Percentiles rank a stretch among this genome's conserved stretches.
phyloP scores from a whole-genome alignment of 768 basidiomycete genomes.

The Tricholoma sp. region DNA sequence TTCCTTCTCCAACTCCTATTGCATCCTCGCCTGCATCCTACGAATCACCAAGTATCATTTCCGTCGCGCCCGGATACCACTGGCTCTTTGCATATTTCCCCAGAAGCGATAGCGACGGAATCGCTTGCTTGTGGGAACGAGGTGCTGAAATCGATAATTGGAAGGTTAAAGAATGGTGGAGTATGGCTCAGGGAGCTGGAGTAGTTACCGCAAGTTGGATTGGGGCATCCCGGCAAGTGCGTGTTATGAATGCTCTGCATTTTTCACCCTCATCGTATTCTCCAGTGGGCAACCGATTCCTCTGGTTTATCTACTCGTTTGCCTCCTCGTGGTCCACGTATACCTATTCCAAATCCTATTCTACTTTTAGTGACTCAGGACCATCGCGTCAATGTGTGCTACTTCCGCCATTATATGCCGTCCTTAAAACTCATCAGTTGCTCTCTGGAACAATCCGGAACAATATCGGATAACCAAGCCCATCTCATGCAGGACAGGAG shows the following conservation, averaged over 20 bases:
- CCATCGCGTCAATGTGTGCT: conserved; percentile 50
- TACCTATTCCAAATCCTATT: conserved; percentile 48
- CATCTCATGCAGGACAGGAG: conserved; percentile 28
- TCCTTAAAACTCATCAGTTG: conserved; percentile 44
- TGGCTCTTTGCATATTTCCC: conserved; percentile 79
- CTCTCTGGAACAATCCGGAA: conserved; percentile 38
- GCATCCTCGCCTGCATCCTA: conserved; percentile 42
- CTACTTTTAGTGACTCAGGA: conserved; percentile 64
- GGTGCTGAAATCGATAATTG: conserved; percentile 59
- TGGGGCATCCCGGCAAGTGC: conserved; percentile 54
- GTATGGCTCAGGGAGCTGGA: conserved; percentile 44
- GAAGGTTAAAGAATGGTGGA: conserved; percentile 54
- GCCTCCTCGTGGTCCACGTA: conserved; percentile 52
- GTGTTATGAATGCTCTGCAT: conserved; percentile 7
- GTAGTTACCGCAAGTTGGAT: conserved; percentile 64
- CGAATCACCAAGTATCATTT: conserved; percentile 58
- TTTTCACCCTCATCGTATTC: conserved; percentile 1
- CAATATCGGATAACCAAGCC: conserved; percentile 29
- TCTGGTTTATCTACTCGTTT: conserved; percentile 48
- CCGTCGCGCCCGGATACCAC: conserved; percentile 50
- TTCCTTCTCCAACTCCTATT: conserved; percentile 51
- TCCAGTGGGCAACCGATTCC: conserved; percentile 49
- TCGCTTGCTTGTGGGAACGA: conserved; percentile 63
- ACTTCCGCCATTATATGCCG: conserved; percentile 40
- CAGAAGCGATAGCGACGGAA: conserved; percentile 47